Evolutionary conservation across 805 yeast genomes (phyloP).

Genomic region (Nakazawaea wickerhamii): DNA sequence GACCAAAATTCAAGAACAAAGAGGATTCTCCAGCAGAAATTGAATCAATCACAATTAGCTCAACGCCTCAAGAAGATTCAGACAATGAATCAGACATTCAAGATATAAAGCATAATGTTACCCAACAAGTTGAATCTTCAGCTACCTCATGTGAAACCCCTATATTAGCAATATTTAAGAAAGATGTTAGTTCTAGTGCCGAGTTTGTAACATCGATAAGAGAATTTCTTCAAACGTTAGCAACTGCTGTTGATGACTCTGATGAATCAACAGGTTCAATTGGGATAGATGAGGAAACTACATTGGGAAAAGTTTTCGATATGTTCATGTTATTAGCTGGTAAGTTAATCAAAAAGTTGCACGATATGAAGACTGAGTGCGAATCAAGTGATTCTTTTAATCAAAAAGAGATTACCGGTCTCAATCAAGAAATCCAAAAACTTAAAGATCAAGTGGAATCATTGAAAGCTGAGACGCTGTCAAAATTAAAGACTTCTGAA

Average conservation of each 20-base stretch:
- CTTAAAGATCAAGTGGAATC: neutral
- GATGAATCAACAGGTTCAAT: neutral
- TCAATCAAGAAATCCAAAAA: neutral
- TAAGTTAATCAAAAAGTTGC: neutral
- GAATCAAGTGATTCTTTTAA: neutral
- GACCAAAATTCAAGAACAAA: too few relatives aligned
- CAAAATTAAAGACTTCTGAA: neutral
- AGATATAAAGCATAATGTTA: neutral
- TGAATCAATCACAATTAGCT: neutral
- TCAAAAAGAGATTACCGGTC: neutral
- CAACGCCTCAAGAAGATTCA: neutral
- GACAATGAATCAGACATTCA: neutral
- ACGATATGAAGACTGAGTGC: neutral
- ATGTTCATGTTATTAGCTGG: neutral
- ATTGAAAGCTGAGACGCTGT: neutral
- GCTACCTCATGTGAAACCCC: conserved; percentile 1
- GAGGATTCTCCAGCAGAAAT: neutral
- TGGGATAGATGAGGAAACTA: neutral
- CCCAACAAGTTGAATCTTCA: neutral
- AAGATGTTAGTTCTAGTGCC: neutral
- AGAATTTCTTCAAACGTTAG: neutral
- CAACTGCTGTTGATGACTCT: neutral
- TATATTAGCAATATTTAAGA: neutral
- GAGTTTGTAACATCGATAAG: neutral
- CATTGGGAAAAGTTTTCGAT: neutral